Evolutionary conservation across 2,329 filamentous ascomycete genomes (phyloP).

Genomic region (Exophiala mesophila): DNA sequence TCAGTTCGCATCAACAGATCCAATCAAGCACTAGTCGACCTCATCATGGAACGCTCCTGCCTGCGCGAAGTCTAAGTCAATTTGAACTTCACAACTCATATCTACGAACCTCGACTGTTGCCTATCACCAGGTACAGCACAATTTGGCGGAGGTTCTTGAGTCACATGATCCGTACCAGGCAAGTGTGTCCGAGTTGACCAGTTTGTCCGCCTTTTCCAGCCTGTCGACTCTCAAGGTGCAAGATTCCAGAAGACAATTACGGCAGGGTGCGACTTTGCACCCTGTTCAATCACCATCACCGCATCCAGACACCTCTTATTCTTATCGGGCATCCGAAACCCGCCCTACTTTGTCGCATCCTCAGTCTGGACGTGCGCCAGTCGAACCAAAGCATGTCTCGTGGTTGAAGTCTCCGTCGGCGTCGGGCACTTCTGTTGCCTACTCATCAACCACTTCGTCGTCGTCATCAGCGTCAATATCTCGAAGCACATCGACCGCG

Average conservation of each 20-base stretch:
- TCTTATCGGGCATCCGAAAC: not conserved
- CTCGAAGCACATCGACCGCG: no score
- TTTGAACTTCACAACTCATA: slow-evolving; percentile 22
- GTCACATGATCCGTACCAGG: slow-evolving; percentile 17
- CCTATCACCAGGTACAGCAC: slow-evolving; percentile 9
- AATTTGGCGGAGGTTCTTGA: slow-evolving; percentile 6
- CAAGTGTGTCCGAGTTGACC: slow-evolving; percentile 13
- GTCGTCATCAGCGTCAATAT: no score
- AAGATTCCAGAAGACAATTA: slow-evolving; percentile 13
- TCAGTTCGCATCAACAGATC: no score
- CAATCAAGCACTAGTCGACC: no score
- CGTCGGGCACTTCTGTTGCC: no score
- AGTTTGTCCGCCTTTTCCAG: slow-evolving; percentile 15
- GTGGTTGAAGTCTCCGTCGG: slow-evolving; percentile 15
- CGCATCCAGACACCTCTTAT: not conserved
- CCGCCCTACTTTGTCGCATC: not conserved
- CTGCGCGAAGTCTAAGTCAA: slow-evolving; percentile 21
- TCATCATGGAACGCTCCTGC: no score
- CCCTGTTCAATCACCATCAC: slow-evolving; percentile 1
- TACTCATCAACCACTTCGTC: no score
- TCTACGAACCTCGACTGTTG: slow-evolving; percentile 14
- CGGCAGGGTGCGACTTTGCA: no score
- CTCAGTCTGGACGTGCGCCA: not conserved
- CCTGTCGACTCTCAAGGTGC: slow-evolving; percentile 18
- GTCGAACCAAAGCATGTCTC: slow-evolving; percentile 15